These are phyloP conservation scores for Trichoderma sp. DNA, from an alignment of 2,329 filamentous ascomycete species.

Conservation along the genomic window DNA sequence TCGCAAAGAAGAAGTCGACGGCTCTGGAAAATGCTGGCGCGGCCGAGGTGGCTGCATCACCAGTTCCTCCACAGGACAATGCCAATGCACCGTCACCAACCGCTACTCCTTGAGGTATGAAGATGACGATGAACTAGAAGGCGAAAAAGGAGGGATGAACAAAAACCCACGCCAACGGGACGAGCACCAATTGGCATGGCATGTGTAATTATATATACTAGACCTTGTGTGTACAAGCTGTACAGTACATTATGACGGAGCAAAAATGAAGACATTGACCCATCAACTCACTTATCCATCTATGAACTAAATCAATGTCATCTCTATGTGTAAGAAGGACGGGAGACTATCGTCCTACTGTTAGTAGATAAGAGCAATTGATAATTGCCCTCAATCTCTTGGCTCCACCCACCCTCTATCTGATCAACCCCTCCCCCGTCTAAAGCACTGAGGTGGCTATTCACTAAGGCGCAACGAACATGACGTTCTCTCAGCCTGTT, in stretches of 20 bases:
- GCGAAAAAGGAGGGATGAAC: background rate
- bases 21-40: constrained; percentile 43
- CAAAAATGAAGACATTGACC: constrained; percentile 9
- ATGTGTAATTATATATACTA: constrained; percentile 38
- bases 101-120: background rate
- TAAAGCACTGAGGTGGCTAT: background rate
- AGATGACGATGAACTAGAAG: background rate
- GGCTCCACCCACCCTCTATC: constrained; percentile 4
- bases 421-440: constrained; percentile 22
- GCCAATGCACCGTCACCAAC: constrained; percentile 6
- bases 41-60: constrained; percentile 33
- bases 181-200: background rate
- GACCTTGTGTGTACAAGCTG: constrained; percentile 32
- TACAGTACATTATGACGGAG: constrained; percentile 31
- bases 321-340: background rate
- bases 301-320: background rate
- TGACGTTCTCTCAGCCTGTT: background rate
- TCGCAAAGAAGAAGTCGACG: constrained; percentile 54
- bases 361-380: background rate
- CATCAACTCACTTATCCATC: background rate
- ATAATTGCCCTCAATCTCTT: background rate
- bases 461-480: background rate
- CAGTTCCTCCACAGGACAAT: constrained; percentile 23
- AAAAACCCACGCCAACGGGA: background rate
- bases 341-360: background rate